A percentile compares a stretch with the other conserved stretches of the same genome.
Evolutionary conservation across 148 eudicot genomes (phyloP).

Genomic region (Amaranthus palmeri): DNA sequence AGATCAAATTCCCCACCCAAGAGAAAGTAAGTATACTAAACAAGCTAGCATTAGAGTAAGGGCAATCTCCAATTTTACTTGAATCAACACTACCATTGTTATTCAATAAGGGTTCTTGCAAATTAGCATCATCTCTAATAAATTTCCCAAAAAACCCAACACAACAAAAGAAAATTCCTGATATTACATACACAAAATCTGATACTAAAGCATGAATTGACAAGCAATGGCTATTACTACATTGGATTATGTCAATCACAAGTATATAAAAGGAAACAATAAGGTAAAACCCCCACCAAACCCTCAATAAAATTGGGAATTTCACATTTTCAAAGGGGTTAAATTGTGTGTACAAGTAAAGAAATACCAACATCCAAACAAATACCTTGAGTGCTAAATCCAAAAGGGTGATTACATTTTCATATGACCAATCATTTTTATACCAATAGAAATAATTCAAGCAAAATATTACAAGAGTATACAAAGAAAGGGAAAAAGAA

Average conservation of each 20-base stretch:
- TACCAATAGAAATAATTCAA: conserved; percentile 46
- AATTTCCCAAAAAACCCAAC: conserved; percentile 26
- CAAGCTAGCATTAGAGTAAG: conserved; percentile 34
- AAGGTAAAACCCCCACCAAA: conserved; percentile 69
- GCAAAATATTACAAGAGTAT: conserved; percentile 33
- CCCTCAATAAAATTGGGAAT: conserved; percentile 44
- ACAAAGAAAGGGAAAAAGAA: conserved; percentile 31
- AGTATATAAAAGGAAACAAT: conserved; percentile 47
- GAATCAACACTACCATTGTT: conserved; percentile 14
- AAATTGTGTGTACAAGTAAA: conserved; percentile 41
- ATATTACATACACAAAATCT: conserved; percentile 28
- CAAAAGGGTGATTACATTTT: conserved; percentile 31
- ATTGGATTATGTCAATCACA: conserved; percentile 31
- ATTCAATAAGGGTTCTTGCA: conserved; percentile 34
- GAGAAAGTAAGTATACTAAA: conserved; percentile 30
- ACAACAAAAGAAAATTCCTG: conserved; percentile 27
- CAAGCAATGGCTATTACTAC: neutral
- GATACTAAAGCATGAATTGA: conserved; percentile 25
- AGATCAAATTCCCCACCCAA: conserved; percentile 33
- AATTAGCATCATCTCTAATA: neutral
- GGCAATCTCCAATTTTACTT: conserved; percentile 18
- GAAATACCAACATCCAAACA: conserved; percentile 39
- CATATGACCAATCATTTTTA: conserved; percentile 43
- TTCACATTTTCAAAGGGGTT: conserved; percentile 23
- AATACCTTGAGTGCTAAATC: conserved; percentile 36